Evolutionary conservation across 148 eudicot species (phyloP), one percentile per base, ranked within the genome.

Genomic region (Persicaria maculosa): DNA sequence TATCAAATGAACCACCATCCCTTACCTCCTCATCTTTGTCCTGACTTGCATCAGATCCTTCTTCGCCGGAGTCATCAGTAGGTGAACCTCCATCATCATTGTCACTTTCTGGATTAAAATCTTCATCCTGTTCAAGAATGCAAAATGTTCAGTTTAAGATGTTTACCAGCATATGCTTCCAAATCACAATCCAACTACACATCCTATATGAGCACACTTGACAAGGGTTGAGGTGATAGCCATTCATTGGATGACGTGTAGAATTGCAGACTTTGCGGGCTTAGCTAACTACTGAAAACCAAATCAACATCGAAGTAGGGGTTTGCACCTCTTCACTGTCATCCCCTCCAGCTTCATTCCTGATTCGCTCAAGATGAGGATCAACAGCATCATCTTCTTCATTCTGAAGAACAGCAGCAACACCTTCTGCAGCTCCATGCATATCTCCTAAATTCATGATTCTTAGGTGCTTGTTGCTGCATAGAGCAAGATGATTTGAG

Each of bases 331-430:
- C 98, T 74, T 95, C 98, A 77, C 97, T 95, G 68, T 95, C 98
- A 53, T 91, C 98, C 50, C 72, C 87, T 75, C 82, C 89, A 74
- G 89, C 89, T 79, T 74, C 84, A 81, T 82, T 90, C 87, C 55
- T 95, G 74, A 95, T 95, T 52, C 97, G 91, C 82, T 86, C 93
- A 72, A 95, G 88, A 89, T 93, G 98, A 45, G 97, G 95, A 78
- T 93, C 98, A 25, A 93, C 89, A 70, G 84, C 85, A 76, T 91
- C 96, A 75, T 92, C 98, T 7, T 86, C 93, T 43, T 83, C 86
- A 74, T 84, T 78, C 71, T 80, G 85, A 58, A 95, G 84, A 82
- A 79, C 92, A 71, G 88, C 89, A 72, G 89, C 86, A 68, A 89
- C 90, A 71, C 87, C 92, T 71, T 83, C 84, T 22, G 88, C 57